Base-by-base conservation (phyloP, 192 early-diverging fungal species). In the Dissophora ornata region DNA sequence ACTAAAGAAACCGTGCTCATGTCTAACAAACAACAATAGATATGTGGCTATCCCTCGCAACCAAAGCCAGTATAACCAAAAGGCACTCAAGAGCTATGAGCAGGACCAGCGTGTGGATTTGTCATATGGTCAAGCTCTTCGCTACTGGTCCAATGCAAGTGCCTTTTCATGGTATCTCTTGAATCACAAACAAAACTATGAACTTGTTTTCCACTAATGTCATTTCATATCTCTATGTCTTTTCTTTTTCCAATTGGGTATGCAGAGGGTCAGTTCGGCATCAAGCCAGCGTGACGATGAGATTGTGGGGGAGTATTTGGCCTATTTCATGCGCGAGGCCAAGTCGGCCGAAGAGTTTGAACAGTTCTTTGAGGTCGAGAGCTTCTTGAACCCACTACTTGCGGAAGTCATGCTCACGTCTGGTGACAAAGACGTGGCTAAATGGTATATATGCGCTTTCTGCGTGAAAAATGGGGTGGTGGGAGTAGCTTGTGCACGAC, bases 331-430 rank as follows among this genome's bases (percentile, higher is more conserved):
- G 52, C 54, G 24, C 13, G 46, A 59, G 19, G 32, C 58, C 40
- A 70, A 67, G 19, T 80, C 79, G 2, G 33, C 57, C 10, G 29
- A 48, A 15, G 69, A 62, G 18, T 80, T 67, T 56, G 63, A 80
- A 34, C 25, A 54, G 26, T 67, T 46, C 25, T 77, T 67, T 52
- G 63, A 75, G 28, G 41, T 53, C 15, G 41, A 62, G 6, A n/a
- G 40, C 16, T 77, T 67, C 25, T 38, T 80, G 34, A n/a, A 59
- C 0, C 79, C 79, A 0, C 26, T 80, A 3, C 52, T 80, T n/a
- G 79, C 69, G 2, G 34, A 42, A 2, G 51, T 45, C 24, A 80
- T 80, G 79, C 63, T 80, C 32, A 59, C 19, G 3, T 47, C 69
- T 36, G 69, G 69, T 15, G 68, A 71, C 25, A 48, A 38, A 9